phyloP scores from a whole-genome alignment of 768 basidiomycete genomes.

The Boletus insuetus region DNA sequence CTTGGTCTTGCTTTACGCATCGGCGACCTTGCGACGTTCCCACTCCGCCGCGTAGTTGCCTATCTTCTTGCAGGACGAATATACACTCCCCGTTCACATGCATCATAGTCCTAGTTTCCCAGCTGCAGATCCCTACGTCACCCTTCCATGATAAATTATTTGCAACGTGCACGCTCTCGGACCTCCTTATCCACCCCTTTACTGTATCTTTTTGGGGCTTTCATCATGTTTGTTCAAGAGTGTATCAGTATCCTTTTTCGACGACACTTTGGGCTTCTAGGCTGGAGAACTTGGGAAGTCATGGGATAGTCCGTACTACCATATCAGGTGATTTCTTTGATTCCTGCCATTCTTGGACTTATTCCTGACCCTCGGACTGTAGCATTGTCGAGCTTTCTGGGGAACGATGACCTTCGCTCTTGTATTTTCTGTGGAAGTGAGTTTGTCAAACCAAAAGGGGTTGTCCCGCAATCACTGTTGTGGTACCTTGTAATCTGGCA shows the following conservation, averaged over 20 bases:
- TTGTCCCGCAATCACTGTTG: background rate
- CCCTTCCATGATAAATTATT: constrained; percentile 1
- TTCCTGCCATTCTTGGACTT: constrained; percentile 20
- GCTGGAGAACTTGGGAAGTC: background rate
- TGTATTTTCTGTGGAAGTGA: constrained; percentile 26
- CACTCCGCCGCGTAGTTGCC: constrained; percentile 23
- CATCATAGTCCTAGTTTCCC: constrained; percentile 14
- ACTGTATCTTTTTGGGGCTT: constrained; percentile 9
- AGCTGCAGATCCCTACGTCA: background rate
- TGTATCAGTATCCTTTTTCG: constrained; percentile 18
- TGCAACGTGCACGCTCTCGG: constrained; percentile 8
- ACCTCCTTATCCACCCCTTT: background rate
- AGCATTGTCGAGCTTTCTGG: background rate
- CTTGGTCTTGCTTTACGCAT: constrained; percentile 28
- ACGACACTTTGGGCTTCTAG: background rate
- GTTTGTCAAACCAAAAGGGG: constrained; percentile 19
- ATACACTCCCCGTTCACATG: constrained; percentile 18
- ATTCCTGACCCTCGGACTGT: constrained; percentile 12
- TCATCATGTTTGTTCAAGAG: constrained; percentile 5
- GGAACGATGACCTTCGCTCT: constrained; percentile 12
- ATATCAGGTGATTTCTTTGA: constrained; percentile 31
- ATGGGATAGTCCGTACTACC: constrained; percentile 18
- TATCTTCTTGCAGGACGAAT: constrained; percentile 26
- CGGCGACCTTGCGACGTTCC: constrained; percentile 30
- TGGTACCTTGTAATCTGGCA: constrained; percentile 20